Evolutionary conservation across 73 alveolate genomes (phyloP).

Genomic region (Uronychia binucleata): DNA sequence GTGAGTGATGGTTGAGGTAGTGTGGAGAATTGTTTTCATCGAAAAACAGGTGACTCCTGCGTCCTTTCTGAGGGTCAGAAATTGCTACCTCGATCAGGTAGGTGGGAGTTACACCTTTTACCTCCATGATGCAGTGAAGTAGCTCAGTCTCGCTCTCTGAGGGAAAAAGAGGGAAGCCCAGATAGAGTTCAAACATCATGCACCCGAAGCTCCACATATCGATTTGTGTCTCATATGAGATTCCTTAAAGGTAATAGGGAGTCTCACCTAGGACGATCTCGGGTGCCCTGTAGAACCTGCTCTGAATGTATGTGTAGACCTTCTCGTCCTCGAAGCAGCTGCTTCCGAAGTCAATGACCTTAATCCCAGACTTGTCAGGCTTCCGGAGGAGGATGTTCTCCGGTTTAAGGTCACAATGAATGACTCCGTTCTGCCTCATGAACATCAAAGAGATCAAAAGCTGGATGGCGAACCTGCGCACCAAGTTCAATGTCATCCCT

Average conservation of each 20-base stretch:
- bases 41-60: constrained; percentile 51
- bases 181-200: constrained; percentile 71
- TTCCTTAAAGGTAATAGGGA: constrained; percentile 8
- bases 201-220: constrained; percentile 45
- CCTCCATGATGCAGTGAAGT: constrained; percentile 63
- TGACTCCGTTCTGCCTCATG: neutral
- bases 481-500: constrained; percentile 64
- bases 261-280: constrained; percentile 16
- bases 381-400: constrained; percentile 33
- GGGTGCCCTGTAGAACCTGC: constrained; percentile 38
- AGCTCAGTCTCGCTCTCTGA: constrained; percentile 77
- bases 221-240: neutral
- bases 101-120: constrained; percentile 60
- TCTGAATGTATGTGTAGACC: constrained; percentile 15
- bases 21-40: constrained; percentile 54
- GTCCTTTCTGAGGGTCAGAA: constrained; percentile 12
- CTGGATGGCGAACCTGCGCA: constrained; percentile 62
- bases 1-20: constrained; percentile 38
- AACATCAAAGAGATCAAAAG: constrained; percentile 25
- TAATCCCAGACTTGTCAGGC: constrained; percentile 34
- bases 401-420: constrained; percentile 18
- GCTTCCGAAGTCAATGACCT: constrained; percentile 32
- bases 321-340: constrained; percentile 5
- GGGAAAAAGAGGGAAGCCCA: constrained; percentile 80
- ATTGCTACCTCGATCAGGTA: constrained; percentile 11